Conservation (phyloP, 768 basidiomycete species). For the Serendipita sp. region DNA sequence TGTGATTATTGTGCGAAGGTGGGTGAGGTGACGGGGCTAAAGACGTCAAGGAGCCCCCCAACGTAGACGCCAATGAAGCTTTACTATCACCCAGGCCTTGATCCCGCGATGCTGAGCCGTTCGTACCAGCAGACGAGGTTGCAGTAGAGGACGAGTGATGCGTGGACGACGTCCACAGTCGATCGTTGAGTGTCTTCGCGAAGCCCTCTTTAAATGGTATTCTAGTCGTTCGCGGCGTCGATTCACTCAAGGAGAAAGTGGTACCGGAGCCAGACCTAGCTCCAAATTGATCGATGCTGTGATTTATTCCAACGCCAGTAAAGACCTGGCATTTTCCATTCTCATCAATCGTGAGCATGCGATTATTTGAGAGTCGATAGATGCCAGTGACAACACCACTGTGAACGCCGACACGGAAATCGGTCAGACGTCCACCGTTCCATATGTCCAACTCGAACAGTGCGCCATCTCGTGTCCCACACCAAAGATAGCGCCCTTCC, state of each 20-base stretch:
- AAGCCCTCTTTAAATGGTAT: slow-evolving; percentile 75
- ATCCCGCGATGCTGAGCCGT: not conserved
- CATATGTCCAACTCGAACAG: slow-evolving; percentile 67
- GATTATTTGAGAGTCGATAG: slow-evolving; percentile 42
- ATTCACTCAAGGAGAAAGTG: slow-evolving; percentile 24
- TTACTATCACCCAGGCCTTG: slow-evolving; percentile 1
- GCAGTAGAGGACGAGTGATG: slow-evolving; percentile 16
- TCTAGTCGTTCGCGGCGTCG: slow-evolving; percentile 41
- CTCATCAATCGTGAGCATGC: slow-evolving; percentile 76
- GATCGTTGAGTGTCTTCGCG: slow-evolving; percentile 51
- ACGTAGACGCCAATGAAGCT: not conserved
- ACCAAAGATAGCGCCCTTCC: slow-evolving; percentile 55
- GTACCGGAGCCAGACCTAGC: not conserved
- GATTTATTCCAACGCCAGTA: slow-evolving; percentile 11
- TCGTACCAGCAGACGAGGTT: not conserved
- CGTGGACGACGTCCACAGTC: slow-evolving; percentile 64
- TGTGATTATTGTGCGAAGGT: not conserved
- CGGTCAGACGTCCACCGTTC: slow-evolving; percentile 35
- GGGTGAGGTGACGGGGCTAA: not conserved
- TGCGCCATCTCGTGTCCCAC: slow-evolving; percentile 83
- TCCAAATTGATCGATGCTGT: not conserved
- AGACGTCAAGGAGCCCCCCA: not conserved
- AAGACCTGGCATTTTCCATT: slow-evolving; percentile 70
- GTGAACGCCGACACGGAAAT: slow-evolving; percentile 48
- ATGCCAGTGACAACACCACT: slow-evolving; percentile 52